These are phyloP conservation scores for Collybia sp. DNA, from an alignment of 768 basidiomycete genomes.

Conservation along the genomic window DNA sequence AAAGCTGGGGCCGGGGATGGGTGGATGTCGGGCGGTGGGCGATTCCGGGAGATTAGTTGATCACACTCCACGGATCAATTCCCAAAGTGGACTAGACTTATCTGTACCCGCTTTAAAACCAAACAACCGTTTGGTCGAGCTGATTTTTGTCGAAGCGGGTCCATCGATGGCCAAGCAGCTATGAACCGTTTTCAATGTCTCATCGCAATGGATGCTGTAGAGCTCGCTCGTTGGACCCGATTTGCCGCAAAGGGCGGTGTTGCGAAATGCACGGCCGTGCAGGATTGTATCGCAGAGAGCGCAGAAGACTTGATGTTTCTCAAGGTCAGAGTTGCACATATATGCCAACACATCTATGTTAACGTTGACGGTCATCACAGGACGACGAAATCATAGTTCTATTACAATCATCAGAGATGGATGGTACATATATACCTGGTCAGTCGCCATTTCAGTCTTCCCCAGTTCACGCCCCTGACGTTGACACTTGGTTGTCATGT, in stretches of 20 bases:
- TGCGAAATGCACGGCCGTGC: slow-evolving; percentile 67
- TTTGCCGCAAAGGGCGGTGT: slow-evolving; percentile 86
- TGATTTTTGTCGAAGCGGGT: no score
- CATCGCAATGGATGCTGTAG: slow-evolving; percentile 55
- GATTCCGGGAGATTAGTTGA: no score
- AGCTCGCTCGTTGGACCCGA: slow-evolving; percentile 77
- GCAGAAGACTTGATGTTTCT: slow-evolving; percentile 84
- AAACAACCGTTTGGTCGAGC: no score
- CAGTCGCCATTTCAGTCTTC: slow-evolving; percentile 16
- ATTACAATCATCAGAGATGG: slow-evolving; percentile 56
- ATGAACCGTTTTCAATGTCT: no score
- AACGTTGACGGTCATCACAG: slow-evolving; percentile 28
- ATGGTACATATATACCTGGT: slow-evolving; percentile 66
- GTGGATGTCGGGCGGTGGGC: no score
- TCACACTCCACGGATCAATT: no score
- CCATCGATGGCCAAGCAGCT: no score
- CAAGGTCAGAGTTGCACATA: slow-evolving; percentile 43
- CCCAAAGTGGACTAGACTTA: no score
- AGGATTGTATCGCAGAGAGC: slow-evolving; percentile 73
- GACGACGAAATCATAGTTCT: slow-evolving; percentile 78
- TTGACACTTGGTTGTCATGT: not conserved
- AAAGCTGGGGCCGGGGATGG: no score
- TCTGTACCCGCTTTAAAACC: no score
- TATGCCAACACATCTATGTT: slow-evolving; percentile 1
- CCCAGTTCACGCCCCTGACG: no score